Base-by-base conservation (phyloP, 2,329 filamentous ascomycete genomes). In the Colletotrichum higginsianum region DNA sequence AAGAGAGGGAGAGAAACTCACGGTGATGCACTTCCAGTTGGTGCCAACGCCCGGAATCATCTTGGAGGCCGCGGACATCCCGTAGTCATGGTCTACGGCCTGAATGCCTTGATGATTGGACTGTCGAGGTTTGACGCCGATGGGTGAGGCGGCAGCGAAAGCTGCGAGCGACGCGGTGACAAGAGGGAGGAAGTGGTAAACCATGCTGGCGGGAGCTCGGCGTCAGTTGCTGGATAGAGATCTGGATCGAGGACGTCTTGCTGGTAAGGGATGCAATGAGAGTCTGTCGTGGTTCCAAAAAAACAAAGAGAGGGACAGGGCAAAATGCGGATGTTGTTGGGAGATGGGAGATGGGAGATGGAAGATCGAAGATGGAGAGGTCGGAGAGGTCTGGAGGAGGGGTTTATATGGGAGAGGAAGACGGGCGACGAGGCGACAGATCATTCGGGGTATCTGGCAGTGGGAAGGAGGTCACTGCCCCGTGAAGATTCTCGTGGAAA, bases 21-120 rank as follows among this genome's bases (percentile, higher is more conserved):
- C 66, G 2, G 44, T 12, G n/a, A 42, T 52, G 61, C 66, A 69
- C 35, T 16, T 16, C 66, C 66, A 69, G 12, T 58, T 50, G 8
- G 21, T 65, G 1, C 66, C 66, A 38, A 65, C 47, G 38, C 52
- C 52, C 2, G 66, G 66, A 15, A 69, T 69, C 35, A 46, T 65
- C 35, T 38, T 61, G 23, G 47, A 16, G 35, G 11, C 5, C 9
- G 16, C 30, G 15, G 47, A 35, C 2, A 12, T 40, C 30, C 40
- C 58, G 4, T 68, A 30, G 13, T 16, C 35, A 38, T n/a, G 26
- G 40, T 2, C 21, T n/a, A 9, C 21, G 6, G 18, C 4, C 3
- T 21, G 23, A 12, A 21, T 23, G 6, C 26, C 18, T 23, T 18
- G 23, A 6, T 60, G 63, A 11, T 47, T 13, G 44, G 44, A 9